Evolutionary conservation across 768 basidiomycete species (phyloP).

Genomic region (Leccinum boreale): DNA sequence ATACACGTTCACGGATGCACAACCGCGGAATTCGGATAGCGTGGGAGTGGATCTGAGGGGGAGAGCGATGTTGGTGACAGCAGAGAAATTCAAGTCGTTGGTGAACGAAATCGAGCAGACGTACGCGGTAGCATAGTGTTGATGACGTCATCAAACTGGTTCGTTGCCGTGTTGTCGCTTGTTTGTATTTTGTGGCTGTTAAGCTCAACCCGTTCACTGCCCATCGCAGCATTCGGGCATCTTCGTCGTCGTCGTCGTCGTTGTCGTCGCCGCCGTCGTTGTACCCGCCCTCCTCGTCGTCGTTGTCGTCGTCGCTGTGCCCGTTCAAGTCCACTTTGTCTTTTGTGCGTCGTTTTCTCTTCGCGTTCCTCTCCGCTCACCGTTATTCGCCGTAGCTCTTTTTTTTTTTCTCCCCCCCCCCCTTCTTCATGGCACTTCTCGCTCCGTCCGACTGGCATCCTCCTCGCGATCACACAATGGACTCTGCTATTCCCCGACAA

Average conservation of each 20-base stretch:
- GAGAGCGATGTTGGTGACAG: constrained; percentile 60
- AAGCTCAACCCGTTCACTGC: not conserved
- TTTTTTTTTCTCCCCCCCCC: not conserved
- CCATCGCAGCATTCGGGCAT: not conserved
- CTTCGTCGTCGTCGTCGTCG: not conserved
- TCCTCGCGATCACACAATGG: constrained; percentile 63
- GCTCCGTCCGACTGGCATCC: constrained; percentile 74
- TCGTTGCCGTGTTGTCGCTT: constrained; percentile 13
- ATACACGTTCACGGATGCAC: constrained; percentile 50
- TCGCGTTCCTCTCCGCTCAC: not conserved
- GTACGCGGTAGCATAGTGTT: constrained; percentile 23
- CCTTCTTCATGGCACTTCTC: constrained; percentile 70
- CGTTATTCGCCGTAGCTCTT: not conserved
- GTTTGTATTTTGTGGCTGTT: constrained; percentile 17
- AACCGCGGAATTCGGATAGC: constrained; percentile 57
- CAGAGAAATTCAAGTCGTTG: constrained; percentile 38
- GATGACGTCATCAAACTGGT: not conserved
- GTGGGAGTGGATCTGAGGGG: constrained; percentile 73
- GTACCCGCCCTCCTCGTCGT: not conserved
- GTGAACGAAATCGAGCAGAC: constrained; percentile 37
- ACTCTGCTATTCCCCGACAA: constrained; percentile 48
- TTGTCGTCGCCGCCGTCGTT: not conserved
- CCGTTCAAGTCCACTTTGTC: not conserved
- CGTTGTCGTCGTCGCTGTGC: not conserved
- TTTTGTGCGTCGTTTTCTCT: not conserved